These are phyloP conservation scores for Angophora floribunda DNA, from an alignment of 345 rosid species.

Conservation along the genomic window DNA sequence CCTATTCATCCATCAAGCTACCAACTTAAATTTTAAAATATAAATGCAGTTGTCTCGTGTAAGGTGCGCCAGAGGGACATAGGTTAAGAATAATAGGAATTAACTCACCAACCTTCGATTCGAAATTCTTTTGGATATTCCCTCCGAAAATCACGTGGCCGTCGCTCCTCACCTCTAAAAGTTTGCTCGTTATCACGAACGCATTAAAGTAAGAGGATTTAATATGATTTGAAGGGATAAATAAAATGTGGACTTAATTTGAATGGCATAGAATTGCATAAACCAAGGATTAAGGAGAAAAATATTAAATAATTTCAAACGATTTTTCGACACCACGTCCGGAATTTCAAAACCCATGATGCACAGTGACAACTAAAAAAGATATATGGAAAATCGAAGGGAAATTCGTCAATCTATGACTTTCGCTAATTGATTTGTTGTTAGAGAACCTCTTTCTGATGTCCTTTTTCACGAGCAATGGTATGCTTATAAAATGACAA, in stretches of 20 bases:
- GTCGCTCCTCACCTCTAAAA: background rate
- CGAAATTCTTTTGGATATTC: background rate
- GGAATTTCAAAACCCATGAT: background rate
- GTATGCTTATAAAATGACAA: background rate
- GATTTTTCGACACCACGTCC: background rate
- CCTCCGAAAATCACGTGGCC: background rate
- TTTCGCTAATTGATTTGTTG: background rate
- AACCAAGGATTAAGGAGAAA: background rate
- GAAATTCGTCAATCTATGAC: background rate
- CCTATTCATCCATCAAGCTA: background rate
- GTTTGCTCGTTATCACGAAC: background rate
- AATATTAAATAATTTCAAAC: background rate
- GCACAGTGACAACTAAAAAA: rapidly evolving
- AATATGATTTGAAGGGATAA: background rate
- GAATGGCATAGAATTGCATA: background rate
- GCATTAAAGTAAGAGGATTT: background rate
- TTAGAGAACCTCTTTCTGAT: rapidly evolving
- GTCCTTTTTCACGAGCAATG: background rate
- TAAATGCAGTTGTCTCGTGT: too few species aligned
- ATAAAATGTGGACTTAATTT: background rate
- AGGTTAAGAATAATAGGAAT: background rate
- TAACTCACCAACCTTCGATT: background rate
- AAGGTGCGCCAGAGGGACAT: background rate
- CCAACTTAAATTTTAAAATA: background rate
- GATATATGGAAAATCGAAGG: background rate